Evolutionary conservation across 1,139 yeast genomes (phyloP), one percentile per base, ranked within the genome.

Genomic region (Kodamaea ohmeri): DNA sequence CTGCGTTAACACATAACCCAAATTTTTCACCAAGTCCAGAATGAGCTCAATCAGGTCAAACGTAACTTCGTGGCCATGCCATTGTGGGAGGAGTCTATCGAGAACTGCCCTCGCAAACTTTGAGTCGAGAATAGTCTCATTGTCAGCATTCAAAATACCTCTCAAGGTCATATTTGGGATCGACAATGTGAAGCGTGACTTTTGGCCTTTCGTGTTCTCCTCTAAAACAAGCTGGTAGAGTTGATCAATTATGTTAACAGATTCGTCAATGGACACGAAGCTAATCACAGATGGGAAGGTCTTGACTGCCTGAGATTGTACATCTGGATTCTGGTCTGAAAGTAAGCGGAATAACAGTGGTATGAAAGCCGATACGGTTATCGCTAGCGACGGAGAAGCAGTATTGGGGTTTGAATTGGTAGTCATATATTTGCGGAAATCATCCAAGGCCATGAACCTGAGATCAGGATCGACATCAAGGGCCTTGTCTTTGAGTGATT

Each of bases 361-460:
- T 13, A 75, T 61, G 47, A 83, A 73, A 12, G 56, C 56, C 37
- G 67, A 68, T 19, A 68, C 35, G 5, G 45, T 22, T 14, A 34
- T 29, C 11, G 43, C 30, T 6, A 40, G 39, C 8, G 35, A 18
- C 3, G 37, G 32, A 6, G 39, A 18, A 8, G 7, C 22, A 11
- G 25, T 20, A 11, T 18, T 16, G 36, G 64, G 48, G 46, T 13
- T 22, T 6, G 36, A 11, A 12, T 27, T 22, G 6, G 37, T 48
- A 49, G 47, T 45, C 63, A 70, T 44, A 65, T 65, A 51, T 44
- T 73, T 76, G 50, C 76, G 78, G 50, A 87, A 71, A 54, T 88
- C 96, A 49, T 78, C 85, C 45, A 87, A 66, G 2, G 92, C 95
- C 96, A 88, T 88, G 60, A 81, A 87, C 53, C 96, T 71, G 49